These are phyloP conservation scores for Alternaria incomplexa DNA, from an alignment of 2,329 filamentous ascomycete species.

Conservation along the genomic window DNA sequence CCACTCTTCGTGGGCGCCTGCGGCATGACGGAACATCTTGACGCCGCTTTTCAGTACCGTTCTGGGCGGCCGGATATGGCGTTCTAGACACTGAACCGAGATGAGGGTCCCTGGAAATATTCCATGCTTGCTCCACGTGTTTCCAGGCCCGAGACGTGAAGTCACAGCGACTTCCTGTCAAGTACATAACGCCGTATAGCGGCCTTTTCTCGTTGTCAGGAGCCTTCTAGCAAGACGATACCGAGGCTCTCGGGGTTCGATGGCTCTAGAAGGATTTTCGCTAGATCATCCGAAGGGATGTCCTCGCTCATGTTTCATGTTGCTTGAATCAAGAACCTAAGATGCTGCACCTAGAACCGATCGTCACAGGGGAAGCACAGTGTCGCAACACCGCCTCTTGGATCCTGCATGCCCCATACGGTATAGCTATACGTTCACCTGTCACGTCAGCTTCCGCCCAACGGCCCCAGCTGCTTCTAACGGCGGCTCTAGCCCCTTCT, in stretches of 20 bases:
- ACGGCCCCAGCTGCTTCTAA: conserved; percentile 23
- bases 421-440: neutral
- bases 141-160: neutral
- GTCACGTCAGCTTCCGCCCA: conserved; percentile 13
- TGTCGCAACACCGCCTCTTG: neutral
- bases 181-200: neutral
- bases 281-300: neutral
- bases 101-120: conserved; percentile 3
- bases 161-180: neutral
- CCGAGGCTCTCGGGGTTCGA: neutral
- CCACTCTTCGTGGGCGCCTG: conserved; percentile 6
- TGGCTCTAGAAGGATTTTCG: neutral
- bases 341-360: conserved; percentile 10
- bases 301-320: conserved; percentile 8
- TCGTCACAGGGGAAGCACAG: conserved; percentile 3
- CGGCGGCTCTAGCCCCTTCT: conserved; percentile 18
- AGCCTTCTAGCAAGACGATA: neutral
- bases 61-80: neutral
- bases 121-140: neutral
- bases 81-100: neutral
- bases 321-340: neutral
- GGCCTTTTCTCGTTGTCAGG: neutral
- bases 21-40: conserved; percentile 13
- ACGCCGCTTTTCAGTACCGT: conserved; percentile 9
- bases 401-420: neutral